These are phyloP conservation scores for Alopecurus myosuroides DNA, from an alignment of 176 grass and related monocot genomes.

Conservation along the genomic window DNA sequence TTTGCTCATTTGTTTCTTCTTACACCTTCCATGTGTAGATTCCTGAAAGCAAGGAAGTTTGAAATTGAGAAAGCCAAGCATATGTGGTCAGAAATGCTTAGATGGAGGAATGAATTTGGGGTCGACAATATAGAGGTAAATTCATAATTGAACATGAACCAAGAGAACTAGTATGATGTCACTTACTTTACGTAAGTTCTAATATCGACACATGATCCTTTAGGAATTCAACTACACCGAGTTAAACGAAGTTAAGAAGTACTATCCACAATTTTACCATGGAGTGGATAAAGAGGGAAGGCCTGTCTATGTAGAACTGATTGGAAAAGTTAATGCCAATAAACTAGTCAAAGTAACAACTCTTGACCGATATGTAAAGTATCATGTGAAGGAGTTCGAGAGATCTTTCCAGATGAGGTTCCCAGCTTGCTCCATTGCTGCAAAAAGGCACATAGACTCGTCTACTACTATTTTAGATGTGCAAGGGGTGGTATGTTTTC, in stretches of 20 bases:
- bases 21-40: constrained; percentile 36
- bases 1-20: neutral
- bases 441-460: constrained; percentile 78
- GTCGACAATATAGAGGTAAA: constrained; percentile 69
- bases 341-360: constrained; percentile 93
- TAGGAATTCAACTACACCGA: constrained; percentile 89
- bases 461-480: constrained; percentile 85
- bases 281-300: constrained; percentile 94
- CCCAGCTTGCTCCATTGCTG: constrained; percentile 73
- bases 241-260: constrained; percentile 64
- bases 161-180: neutral
- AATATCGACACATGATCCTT: constrained; percentile 16
- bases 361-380: constrained; percentile 81
- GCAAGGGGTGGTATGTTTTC: constrained; percentile 67
- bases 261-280: constrained; percentile 98
- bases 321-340: constrained; percentile 78
- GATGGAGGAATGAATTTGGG: constrained; percentile 88
- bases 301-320: constrained; percentile 81
- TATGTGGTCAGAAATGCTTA: constrained; percentile 99
- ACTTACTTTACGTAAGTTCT: neutral
- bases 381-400: constrained; percentile 89
- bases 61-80: constrained; percentile 87
- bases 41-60: constrained; percentile 92
- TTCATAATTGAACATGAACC: neutral
- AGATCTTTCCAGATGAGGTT: constrained; percentile 65